Evolutionary conservation across 768 basidiomycete genomes (phyloP).

Genomic region (Tricholoma flavovirens): DNA sequence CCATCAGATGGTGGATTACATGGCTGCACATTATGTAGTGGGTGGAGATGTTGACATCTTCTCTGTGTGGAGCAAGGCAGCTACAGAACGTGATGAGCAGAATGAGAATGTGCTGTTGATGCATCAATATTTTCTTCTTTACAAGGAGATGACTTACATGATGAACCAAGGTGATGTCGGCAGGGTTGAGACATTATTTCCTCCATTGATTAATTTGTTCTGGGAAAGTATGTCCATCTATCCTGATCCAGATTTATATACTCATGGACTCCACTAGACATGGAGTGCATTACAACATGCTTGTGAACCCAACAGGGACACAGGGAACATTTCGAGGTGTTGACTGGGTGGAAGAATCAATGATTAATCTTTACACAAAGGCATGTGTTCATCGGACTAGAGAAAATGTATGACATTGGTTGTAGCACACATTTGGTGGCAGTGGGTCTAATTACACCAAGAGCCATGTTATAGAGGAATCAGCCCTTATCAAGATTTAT

Average conservation of each 20-base stretch:
- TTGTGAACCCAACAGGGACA: constrained; percentile 30
- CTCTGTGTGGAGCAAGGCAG: background rate
- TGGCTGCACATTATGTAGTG: constrained; percentile 17
- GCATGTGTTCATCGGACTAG: no score
- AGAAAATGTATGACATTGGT: no score
- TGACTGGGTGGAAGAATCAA: constrained; percentile 33
- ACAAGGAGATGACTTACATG: constrained; percentile 30
- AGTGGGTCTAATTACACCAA: constrained; percentile 27
- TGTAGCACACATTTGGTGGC: constrained; percentile 27
- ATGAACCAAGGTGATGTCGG: constrained; percentile 12
- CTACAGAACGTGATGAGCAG: constrained; percentile 21
- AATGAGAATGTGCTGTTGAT: constrained; percentile 26
- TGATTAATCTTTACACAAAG: constrained; percentile 37
- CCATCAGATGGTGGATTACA: constrained; percentile 13
- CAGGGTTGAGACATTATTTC: constrained; percentile 6
- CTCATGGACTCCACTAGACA: constrained; percentile 1
- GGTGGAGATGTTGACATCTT: constrained; percentile 4
- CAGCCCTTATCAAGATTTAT: constrained; percentile 27
- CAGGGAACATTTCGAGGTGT: constrained; percentile 22
- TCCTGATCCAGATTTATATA: no score
- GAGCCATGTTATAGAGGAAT: constrained; percentile 25
- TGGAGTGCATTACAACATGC: constrained; percentile 21
- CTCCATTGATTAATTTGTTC: constrained; percentile 9
- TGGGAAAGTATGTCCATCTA: background rate
- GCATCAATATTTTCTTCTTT: constrained; percentile 31